Evolutionary conservation across 352 stramenopile species (phyloP).

Genomic region (Globisporangium nodosum): DNA sequence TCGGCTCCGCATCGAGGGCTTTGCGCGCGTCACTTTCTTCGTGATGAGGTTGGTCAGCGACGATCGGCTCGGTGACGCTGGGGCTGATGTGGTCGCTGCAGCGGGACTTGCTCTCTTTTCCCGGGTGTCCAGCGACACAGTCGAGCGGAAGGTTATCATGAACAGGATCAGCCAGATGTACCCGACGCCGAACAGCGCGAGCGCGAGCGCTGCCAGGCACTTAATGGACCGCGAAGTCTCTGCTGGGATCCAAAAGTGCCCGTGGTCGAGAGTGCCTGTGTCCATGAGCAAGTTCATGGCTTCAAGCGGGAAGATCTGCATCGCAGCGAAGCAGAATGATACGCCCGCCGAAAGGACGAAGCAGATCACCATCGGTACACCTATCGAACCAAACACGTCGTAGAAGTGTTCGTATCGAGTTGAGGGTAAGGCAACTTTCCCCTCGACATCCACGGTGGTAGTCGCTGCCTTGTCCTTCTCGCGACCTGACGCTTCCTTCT

Average conservation of each 20-base stretch:
- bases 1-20: background rate
- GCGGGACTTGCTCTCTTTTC: background rate
- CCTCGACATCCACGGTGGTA: background rate
- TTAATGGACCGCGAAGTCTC: background rate
- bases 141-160: constrained; percentile 14
- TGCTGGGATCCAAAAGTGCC: constrained; percentile 18
- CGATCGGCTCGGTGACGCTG: background rate
- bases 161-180: constrained; percentile 12
- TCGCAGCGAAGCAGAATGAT: constrained; percentile 6
- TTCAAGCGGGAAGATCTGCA: constrained; percentile 16
- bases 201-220: background rate
- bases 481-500: background rate
- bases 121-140: background rate
- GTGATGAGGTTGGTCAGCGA: background rate
- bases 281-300: constrained; percentile 19
- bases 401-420: background rate
- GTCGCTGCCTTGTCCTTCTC: background rate
- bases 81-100: background rate
- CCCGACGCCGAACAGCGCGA: constrained; percentile 1
- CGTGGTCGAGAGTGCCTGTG: constrained; percentile 12
- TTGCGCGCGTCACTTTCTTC: background rate
- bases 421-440: background rate
- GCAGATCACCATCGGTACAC: background rate
- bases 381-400: background rate
- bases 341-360: background rate